Evolutionary conservation across 352 stramenopile genomes (phyloP).

Genomic region (Phytophthora quininea): DNA sequence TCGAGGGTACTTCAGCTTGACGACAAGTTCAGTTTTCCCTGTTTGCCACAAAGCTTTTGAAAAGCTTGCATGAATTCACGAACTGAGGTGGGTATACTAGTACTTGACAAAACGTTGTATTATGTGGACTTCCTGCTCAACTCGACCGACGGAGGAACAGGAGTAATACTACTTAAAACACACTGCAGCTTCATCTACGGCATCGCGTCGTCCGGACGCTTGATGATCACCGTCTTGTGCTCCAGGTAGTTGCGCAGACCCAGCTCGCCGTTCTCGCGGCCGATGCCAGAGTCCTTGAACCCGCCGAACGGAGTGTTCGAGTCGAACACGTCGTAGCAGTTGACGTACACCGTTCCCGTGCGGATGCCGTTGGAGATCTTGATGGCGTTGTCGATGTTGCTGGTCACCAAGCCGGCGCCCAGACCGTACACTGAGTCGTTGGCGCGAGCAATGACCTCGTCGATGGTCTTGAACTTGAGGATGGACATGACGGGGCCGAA

Average conservation of each 20-base stretch:
- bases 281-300: slow-evolving; percentile 84
- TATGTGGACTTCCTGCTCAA: neutral
- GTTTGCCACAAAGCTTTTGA: no score
- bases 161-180: neutral
- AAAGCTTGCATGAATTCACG: no score
- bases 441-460: slow-evolving; percentile 31
- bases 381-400: slow-evolving; percentile 82
- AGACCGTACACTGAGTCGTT: slow-evolving; percentile 91
- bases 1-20: no score
- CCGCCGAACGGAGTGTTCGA: slow-evolving; percentile 83
- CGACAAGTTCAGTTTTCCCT: no score
- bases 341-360: slow-evolving; percentile 93
- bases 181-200: slow-evolving; percentile 8
- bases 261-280: slow-evolving; percentile 74
- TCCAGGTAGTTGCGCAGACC: slow-evolving; percentile 79
- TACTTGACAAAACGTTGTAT: no score
- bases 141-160: neutral
- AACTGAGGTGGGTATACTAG: no score
- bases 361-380: slow-evolving; percentile 88
- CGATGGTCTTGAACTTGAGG: no score
- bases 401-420: slow-evolving; percentile 87
- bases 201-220: slow-evolving; percentile 47
- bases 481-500: no score
- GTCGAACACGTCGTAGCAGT: slow-evolving; percentile 92
- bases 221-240: slow-evolving; percentile 75